phyloP scores from a whole-genome alignment of 345 rosid genomes.

The Syzygium jambos region DNA sequence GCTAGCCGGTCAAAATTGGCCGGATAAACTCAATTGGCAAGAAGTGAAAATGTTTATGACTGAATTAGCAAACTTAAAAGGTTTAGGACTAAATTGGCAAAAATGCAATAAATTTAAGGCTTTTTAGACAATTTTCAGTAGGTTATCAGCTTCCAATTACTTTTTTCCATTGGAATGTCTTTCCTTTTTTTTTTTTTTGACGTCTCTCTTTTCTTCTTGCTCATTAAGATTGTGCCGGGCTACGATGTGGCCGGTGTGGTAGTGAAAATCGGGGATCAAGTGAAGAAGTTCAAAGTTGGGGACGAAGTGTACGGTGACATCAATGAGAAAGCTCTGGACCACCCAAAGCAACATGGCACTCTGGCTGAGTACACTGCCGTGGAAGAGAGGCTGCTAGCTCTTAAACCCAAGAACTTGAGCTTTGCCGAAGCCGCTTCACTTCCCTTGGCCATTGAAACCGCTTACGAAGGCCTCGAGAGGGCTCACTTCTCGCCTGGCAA shows the following conservation, averaged over 20 bases:
- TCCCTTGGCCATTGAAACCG: conserved; percentile 75
- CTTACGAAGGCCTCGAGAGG: conserved; percentile 68
- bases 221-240: not conserved
- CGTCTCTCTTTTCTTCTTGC: not conserved
- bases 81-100: too few species aligned
- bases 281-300: conserved; percentile 18
- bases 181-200: not conserved
- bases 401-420: not conserved
- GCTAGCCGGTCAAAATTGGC: too few species aligned
- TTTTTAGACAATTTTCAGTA: too few species aligned
- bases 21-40: too few species aligned
- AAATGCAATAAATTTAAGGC: too few species aligned
- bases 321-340: conserved; percentile 53
- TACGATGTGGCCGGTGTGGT: conserved; percentile 82
- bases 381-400: conserved; percentile 11
- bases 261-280: conserved; percentile 55
- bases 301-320: not conserved
- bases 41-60: too few species aligned
- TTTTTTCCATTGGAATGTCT: not conserved
- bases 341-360: conserved; percentile 74
- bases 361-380: conserved; percentile 67
- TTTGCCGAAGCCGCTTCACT: conserved; percentile 63
- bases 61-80: too few species aligned
- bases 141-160: not conserved
- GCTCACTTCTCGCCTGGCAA: conserved; percentile 59